A percentile compares a stretch with the other conserved stretches of the same genome.
These are phyloP conservation scores for Colletotrichum shisoi DNA, from an alignment of 2,329 filamentous ascomycete species.

Conservation along the genomic window DNA sequence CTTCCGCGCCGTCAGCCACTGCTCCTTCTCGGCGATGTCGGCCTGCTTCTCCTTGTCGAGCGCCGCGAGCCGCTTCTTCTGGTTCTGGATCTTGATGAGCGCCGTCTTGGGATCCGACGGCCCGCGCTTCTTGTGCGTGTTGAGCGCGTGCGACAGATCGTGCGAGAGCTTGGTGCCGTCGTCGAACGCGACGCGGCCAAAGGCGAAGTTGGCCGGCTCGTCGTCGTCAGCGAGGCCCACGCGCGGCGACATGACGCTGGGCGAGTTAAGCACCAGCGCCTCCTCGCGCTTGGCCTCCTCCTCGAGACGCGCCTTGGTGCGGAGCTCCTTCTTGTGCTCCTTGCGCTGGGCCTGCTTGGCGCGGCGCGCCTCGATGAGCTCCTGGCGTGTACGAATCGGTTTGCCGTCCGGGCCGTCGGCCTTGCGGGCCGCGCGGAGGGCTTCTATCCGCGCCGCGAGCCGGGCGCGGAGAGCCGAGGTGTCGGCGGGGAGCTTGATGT, in stretches of 20 bases:
- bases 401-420: constrained; percentile 84
- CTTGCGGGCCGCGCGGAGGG: constrained; percentile 83
- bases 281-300: constrained; percentile 74
- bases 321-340: constrained; percentile 85
- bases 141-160: constrained; percentile 68
- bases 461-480: constrained; percentile 79
- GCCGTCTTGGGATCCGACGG: constrained; percentile 85
- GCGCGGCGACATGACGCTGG: constrained; percentile 64
- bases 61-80: constrained; percentile 78
- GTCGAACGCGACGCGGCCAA: constrained; percentile 88
- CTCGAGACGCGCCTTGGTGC: constrained; percentile 78
- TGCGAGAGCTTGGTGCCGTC: constrained; percentile 84
- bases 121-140: constrained; percentile 72
- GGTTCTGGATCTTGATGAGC: constrained; percentile 84
- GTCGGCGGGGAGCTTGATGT: constrained; percentile 73
- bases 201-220: constrained; percentile 73
- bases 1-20: constrained; percentile 90
- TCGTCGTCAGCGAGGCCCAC: constrained; percentile 54
- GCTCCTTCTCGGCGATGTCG: constrained; percentile 90
- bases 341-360: constrained; percentile 88
- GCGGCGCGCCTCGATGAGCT: constrained; percentile 88
- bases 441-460: constrained; percentile 82
- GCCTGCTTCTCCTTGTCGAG: constrained; percentile 82
- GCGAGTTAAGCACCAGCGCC: constrained; percentile 69
- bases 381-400: constrained; percentile 84